Percentiles rank a stretch among this genome's conserved stretches.
phyloP scores from a whole-genome alignment of 2,329 filamentous ascomycete genomes.

The Grosmannia penicillata region DNA sequence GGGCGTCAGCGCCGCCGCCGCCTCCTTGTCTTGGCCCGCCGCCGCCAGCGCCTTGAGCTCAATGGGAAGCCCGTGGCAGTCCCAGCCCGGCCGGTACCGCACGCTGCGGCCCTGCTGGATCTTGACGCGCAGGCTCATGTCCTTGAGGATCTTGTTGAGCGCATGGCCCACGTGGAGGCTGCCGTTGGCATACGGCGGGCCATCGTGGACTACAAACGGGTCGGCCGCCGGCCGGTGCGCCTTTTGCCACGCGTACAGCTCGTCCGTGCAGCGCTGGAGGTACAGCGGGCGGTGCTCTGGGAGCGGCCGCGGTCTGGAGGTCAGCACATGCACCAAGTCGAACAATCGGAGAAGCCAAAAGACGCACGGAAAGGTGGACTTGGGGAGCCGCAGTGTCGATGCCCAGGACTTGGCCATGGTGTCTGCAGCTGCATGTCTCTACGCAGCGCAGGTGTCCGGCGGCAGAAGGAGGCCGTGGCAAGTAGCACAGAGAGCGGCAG shows the following conservation, averaged over 20 bases:
- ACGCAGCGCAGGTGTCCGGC: neutral
- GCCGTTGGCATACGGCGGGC: conserved; percentile 93
- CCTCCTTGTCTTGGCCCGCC: neutral
- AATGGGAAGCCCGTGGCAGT: conserved; percentile 93
- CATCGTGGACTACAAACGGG: conserved; percentile 79
- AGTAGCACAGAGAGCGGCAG: no score
- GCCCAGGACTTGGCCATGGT: conserved; percentile 49
- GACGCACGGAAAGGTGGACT: conserved; percentile 55
- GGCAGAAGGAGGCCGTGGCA: no score
- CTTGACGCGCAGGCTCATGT: conserved; percentile 75
- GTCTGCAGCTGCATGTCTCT: conserved; percentile 5
- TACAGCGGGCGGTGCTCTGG: conserved; percentile 38
- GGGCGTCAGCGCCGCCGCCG: conserved; percentile 22
- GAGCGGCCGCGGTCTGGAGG: conserved; percentile 33
- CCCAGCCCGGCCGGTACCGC: conserved; percentile 84
- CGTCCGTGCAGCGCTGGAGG: conserved; percentile 66
- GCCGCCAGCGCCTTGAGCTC: conserved; percentile 81
- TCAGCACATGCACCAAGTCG: neutral
- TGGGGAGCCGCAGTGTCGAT: conserved; percentile 60
- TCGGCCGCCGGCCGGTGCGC: conserved; percentile 34
- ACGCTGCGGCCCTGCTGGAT: conserved; percentile 64
- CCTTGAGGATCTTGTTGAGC: conserved; percentile 93
- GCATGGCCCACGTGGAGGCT: conserved; percentile 84
- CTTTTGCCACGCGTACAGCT: conserved; percentile 80
- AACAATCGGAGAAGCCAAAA: neutral